A percentile compares a stretch with the other conserved stretches of the same genome.
These are phyloP conservation scores for Cucurbita ficifolia DNA, from an alignment of 306 rosid species.

Conservation along the genomic window DNA sequence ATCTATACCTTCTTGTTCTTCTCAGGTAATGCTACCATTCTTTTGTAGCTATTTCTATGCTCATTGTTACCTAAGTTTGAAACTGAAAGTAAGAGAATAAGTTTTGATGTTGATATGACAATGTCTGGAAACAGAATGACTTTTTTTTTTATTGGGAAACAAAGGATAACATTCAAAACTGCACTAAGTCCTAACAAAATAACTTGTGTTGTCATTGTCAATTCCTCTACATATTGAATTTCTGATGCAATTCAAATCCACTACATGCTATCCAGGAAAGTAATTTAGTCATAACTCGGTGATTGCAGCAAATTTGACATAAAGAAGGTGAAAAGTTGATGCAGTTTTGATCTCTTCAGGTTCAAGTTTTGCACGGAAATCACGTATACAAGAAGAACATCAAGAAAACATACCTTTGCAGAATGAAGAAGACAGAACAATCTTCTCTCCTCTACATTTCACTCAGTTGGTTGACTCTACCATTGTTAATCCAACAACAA, in stretches of 20 bases:
- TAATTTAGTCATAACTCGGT: not conserved
- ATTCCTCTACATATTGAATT: not conserved
- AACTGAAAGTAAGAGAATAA: not conserved
- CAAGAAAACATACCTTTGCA: slow-evolving; percentile 6
- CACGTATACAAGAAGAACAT: slow-evolving; percentile 25
- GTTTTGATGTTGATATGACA: not conserved
- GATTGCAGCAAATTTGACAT: not conserved
- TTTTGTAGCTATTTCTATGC: not conserved
- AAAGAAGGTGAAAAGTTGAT: not conserved
- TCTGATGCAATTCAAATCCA: not conserved
- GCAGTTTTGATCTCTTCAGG: slow-evolving; percentile 38
- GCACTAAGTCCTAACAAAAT: too few relatives aligned
- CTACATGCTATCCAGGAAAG: not conserved
- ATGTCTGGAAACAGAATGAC: not conserved
- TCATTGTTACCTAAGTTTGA: not conserved
- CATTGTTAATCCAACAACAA: slow-evolving; percentile 51
- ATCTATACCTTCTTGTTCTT: slow-evolving; percentile 29
- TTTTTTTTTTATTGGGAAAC: not conserved
- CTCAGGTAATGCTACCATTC: slow-evolving; percentile 42
- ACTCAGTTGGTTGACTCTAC: slow-evolving; percentile 44
- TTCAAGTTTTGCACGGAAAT: slow-evolving; percentile 28
- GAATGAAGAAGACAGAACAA: slow-evolving; percentile 27
- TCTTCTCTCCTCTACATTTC: slow-evolving; percentile 27
- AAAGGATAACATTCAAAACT: too few relatives aligned
- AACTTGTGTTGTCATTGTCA: not conserved